phyloP scores from a whole-genome alignment of 495 filamentous ascomycete genomes.

The Cairneyella variabilis region DNA sequence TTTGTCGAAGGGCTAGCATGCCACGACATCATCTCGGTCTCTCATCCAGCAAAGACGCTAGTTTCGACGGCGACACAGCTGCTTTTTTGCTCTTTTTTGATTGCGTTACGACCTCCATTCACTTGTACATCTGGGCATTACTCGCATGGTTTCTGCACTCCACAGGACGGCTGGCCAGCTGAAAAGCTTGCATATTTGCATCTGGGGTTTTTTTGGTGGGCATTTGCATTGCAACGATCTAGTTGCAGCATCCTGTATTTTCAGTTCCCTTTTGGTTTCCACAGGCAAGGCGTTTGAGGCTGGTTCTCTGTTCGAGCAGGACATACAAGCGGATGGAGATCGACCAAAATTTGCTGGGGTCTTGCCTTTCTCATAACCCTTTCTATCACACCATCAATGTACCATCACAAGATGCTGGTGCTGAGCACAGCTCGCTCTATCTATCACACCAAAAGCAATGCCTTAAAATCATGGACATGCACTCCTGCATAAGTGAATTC shows the following conservation, averaged over 20 bases:
- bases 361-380: conserved; percentile 1
- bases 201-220: neutral
- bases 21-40: neutral
- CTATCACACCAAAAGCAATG: neutral
- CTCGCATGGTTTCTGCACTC: conserved; percentile 4
- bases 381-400: conserved; percentile 2
- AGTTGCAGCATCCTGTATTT: conserved; percentile 20
- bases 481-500: too few species aligned
- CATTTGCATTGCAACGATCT: conserved; percentile 20
- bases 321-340: neutral
- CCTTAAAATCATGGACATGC: too few species aligned
- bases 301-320: conserved; percentile 1
- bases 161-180: too few species aligned
- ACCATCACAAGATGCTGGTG: conserved; percentile 10
- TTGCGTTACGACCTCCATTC: too few species aligned
- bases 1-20: too few species aligned
- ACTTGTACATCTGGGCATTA: conserved; percentile 9
- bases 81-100: too few species aligned
- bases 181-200: conserved; percentile 21
- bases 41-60: neutral
- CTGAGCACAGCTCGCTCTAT: conserved; percentile 1
- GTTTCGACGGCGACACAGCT: neutral
- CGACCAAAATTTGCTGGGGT: conserved; percentile 17
- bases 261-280: conserved; percentile 14
- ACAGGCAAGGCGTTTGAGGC: conserved; percentile 18